phyloP scores from a whole-genome alignment of 192 early-diverging fungal species.

The Mortierella hygrophila region DNA sequence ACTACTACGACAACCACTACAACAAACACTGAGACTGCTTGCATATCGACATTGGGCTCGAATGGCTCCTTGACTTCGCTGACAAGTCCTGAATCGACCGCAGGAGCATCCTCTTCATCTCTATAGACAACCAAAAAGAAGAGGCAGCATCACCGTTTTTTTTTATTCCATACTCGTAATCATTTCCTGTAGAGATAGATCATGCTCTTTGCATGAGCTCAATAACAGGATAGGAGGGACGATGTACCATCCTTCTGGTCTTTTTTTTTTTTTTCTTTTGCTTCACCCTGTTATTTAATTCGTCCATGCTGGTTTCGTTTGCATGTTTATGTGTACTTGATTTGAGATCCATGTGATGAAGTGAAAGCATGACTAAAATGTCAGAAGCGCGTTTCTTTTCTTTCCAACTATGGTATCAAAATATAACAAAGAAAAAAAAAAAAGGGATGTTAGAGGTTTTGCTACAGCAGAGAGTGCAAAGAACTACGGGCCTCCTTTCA shows the following conservation, averaged over 20 bases:
- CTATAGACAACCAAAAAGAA: not conserved
- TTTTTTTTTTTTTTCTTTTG: not conserved
- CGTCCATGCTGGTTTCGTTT: not conserved
- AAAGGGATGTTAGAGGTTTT: not conserved
- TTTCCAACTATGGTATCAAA: constrained; percentile 27
- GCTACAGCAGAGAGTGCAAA: not conserved
- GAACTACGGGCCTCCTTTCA: not conserved
- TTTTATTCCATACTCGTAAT: not conserved
- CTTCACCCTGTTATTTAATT: not conserved
- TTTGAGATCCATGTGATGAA: not conserved
- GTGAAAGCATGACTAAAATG: constrained; percentile 9
- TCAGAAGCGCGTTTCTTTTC: constrained; percentile 39
- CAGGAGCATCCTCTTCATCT: not conserved
- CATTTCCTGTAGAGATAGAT: not conserved
- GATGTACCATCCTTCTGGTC: not conserved
- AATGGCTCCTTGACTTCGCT: not conserved
- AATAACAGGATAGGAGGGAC: not conserved
- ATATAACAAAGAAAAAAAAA: constrained; percentile 36
- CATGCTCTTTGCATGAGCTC: not conserved
- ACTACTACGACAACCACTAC: not conserved
- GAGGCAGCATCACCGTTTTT: not conserved
- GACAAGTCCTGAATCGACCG: not conserved
- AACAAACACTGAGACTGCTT: not conserved
- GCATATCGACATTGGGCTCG: not conserved
- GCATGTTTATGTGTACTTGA: not conserved